phyloP scores from a whole-genome alignment of 352 stramenopile genomes.

The Pythium brachiatum region DNA sequence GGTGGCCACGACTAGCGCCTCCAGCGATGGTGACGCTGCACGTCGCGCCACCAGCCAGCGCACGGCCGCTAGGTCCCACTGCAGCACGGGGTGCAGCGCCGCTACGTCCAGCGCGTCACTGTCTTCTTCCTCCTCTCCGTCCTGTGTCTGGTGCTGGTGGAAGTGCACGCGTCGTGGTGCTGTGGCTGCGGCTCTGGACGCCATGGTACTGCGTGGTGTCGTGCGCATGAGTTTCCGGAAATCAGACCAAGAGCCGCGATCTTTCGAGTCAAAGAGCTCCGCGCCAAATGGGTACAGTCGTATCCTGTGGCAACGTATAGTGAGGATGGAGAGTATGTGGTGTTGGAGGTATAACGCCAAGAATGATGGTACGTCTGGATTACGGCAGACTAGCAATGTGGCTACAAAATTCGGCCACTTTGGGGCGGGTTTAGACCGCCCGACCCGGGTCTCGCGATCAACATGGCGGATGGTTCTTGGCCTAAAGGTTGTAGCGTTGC shows the following conservation, averaged over 20 bases:
- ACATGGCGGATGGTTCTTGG: too few relatives aligned
- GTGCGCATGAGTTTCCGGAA: background rate
- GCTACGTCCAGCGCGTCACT: background rate
- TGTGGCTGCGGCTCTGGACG: background rate
- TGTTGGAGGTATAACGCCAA: background rate
- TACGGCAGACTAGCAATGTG: constrained; percentile 8
- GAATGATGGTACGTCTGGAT: constrained; percentile 4
- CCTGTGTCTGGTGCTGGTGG: background rate
- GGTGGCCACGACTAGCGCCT: constrained; percentile 41
- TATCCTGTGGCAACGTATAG: background rate
- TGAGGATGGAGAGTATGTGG: background rate
- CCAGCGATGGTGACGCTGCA: constrained; percentile 28
- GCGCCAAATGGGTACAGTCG: background rate
- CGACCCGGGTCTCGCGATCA: background rate
- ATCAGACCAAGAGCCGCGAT: constrained; percentile 16
- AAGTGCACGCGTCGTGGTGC: constrained; percentile 9
- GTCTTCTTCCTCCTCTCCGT: background rate
- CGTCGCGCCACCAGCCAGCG: constrained; percentile 24
- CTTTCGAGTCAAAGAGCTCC: background rate
- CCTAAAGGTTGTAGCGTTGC: too few relatives aligned
- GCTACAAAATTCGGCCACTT: constrained; percentile 18
- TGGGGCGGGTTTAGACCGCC: background rate
- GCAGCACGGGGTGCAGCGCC: constrained; percentile 45
- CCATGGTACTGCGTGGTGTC: background rate
- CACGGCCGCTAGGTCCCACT: constrained; percentile 53